Evolutionary conservation across 1,284 basidiomycete genomes (phyloP).

Genomic region (Pseudozyma pruni): DNA sequence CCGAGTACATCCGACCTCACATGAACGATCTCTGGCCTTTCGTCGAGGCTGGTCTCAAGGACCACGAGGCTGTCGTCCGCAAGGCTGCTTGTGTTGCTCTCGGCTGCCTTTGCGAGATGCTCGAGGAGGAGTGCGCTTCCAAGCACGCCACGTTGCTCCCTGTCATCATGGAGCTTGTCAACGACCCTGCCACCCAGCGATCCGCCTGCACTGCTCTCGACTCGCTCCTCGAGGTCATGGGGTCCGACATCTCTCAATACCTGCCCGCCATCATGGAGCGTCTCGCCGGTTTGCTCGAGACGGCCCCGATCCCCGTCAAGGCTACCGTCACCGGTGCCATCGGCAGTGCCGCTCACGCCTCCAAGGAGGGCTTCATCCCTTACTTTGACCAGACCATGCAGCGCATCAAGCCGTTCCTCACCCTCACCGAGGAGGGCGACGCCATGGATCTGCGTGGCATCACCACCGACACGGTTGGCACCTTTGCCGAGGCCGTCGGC

Average conservation of each 20-base stretch:
- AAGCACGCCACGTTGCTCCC: conserved; percentile 89
- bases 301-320: conserved; percentile 86
- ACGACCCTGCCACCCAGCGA: conserved; percentile 86
- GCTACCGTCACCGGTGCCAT: conserved; percentile 97
- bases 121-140: conserved; percentile 89
- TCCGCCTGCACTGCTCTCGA: conserved; percentile 96
- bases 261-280: conserved; percentile 95
- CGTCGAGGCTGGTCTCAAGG: conserved; percentile 87
- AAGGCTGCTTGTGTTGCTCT: conserved; percentile 95
- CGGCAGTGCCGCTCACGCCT: conserved; percentile 97
- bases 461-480: conserved; percentile 97
- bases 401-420: conserved; percentile 84
- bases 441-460: conserved; percentile 91
- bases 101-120: conserved; percentile 96
- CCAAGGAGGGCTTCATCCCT: conserved; percentile 88
- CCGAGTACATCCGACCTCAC: conserved; percentile 95
- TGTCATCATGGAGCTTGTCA: conserved; percentile 76
- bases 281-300: conserved; percentile 86
- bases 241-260: conserved; percentile 89
- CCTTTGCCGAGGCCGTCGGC: conserved; percentile 96
- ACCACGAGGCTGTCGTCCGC: conserved; percentile 84
- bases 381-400: conserved; percentile 95
- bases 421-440: conserved; percentile 82
- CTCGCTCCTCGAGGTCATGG: conserved; percentile 93
- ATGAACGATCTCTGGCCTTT: conserved; percentile 94